Base-by-base conservation (phyloP, 495 filamentous ascomycete species). In the Daldinia concentrica region DNA sequence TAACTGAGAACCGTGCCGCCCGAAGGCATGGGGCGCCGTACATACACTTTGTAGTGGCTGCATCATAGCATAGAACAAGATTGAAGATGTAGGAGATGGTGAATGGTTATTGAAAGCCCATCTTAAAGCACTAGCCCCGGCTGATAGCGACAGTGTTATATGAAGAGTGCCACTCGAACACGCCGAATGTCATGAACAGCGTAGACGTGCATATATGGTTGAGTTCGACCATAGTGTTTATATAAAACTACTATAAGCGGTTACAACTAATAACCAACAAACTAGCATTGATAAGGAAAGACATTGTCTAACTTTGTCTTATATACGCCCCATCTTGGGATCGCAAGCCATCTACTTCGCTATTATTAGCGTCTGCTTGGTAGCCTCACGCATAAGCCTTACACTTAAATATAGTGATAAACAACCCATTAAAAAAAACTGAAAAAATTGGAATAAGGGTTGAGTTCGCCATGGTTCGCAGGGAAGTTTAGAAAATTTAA, bases 1-100 rank as follows among this genome's bases (percentile, higher is more conserved):
- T 66, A 66, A 30, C 62, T 69, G 58, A 69, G 66, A 69, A 64
- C 65, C 43, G 71, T 59, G 71, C 71, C 71, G 62, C 66, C 29
- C 36, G 29, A 62, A 36, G 37, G 41, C 71, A 69, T 69, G 26
- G 29, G 29, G 27, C 14, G 15, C 30, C 19, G 55, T 56, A 52
- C 41, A 32, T 61, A 36, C 15, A 59, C 39, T 62, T 37, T 22
- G 17, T 39, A 66, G 9, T 58, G 27, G 39, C 27, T 63, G 54
- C 50, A 51, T 64, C 17, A 50, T 41, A 62, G 37, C 41, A 39
- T 52, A 64, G 43, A 50, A 59, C 15, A 24, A 59, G 48, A 50
- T 66, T 43, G 37, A 63, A 67, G 64, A 72, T 72, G 59, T 63
- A 12, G 36, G 43, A 59, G 32, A 60, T 51, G 48, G 29, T 39